A percentile compares a stretch with the other conserved stretches of the same genome.
These are phyloP conservation scores for Hanseniaspora jakobsenii DNA, from an alignment of 805 yeast genomes.

Conservation along the genomic window DNA sequence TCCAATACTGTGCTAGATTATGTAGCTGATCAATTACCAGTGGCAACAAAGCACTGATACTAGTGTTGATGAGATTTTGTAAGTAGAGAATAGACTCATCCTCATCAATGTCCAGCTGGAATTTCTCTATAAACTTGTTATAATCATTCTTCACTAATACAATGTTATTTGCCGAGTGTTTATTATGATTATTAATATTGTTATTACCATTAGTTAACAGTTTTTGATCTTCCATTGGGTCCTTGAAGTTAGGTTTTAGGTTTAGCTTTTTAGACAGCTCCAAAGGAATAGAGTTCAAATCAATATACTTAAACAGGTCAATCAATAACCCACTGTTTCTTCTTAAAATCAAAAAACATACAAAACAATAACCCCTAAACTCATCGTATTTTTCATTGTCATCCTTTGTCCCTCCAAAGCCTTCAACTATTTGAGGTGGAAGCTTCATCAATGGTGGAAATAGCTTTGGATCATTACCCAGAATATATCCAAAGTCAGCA, in stretches of 20 bases:
- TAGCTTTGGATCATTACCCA: constrained; percentile 96
- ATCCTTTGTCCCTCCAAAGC: constrained; percentile 75
- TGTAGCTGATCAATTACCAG: constrained; percentile 91
- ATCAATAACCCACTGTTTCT: constrained; percentile 81
- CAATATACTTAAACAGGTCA: constrained; percentile 64
- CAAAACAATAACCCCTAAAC: constrained; percentile 87
- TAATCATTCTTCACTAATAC: constrained; percentile 14
- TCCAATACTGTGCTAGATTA: constrained; percentile 94
- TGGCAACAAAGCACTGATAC: constrained; percentile 86
- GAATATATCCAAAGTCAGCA: constrained; percentile 92
- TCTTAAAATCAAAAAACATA: constrained; percentile 80
- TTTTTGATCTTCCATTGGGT: not conserved
- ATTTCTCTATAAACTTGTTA: constrained; percentile 71
- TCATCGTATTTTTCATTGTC: constrained; percentile 71
- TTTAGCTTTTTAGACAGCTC: too few relatives aligned
- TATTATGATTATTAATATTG: not conserved
- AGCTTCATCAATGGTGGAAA: constrained; percentile 97
- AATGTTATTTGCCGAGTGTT: too few relatives aligned
- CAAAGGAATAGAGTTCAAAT: constrained; percentile 9
- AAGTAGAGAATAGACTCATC: constrained; percentile 92
- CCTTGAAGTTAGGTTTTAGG: not conserved
- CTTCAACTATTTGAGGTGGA: constrained; percentile 93
- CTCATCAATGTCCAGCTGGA: constrained; percentile 83
- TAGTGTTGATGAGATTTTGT: constrained; percentile 85
- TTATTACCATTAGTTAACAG: not conserved